Percentiles rank a stretch among this genome's conserved stretches.
Conservation (phyloP, 2,329 filamentous ascomycete genomes). For the Colletotrichum lindemuthianum region DNA sequence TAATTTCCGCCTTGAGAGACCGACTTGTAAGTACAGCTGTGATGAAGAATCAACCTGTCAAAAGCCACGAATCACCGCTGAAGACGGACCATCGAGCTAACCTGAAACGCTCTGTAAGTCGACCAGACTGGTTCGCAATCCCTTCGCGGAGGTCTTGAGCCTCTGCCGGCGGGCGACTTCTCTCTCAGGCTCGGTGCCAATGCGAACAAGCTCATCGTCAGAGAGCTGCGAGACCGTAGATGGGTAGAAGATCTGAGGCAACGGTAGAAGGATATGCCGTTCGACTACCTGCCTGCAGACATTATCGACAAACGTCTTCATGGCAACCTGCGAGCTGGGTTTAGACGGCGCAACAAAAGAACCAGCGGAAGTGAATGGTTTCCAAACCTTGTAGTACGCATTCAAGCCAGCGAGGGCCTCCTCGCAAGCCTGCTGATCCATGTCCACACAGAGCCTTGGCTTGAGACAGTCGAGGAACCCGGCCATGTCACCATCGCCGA, state of each 20-base stretch:
- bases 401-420: conserved; percentile 36
- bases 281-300: conserved; percentile 40
- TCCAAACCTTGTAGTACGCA: conserved; percentile 40
- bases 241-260: conserved; percentile 21
- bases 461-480: not conserved
- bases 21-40: too few relatives aligned
- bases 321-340: not conserved
- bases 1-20: too few relatives aligned
- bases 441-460: conserved; percentile 10
- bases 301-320: conserved; percentile 41
- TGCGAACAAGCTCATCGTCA: conserved; percentile 20
- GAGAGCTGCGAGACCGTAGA: not conserved
- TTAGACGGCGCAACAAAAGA: not conserved
- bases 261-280: conserved; percentile 34
- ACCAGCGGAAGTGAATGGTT: too few relatives aligned
- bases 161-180: conserved; percentile 16
- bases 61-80: too few relatives aligned
- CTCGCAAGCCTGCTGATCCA: conserved; percentile 37
- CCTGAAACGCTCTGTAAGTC: conserved; percentile 14
- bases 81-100: not conserved
- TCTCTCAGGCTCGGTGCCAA: conserved; percentile 22
- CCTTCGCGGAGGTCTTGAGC: not conserved
- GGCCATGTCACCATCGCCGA: not conserved
- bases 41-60: too few relatives aligned
- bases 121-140: conserved; percentile 6